phyloP scores from a whole-genome alignment of 352 stramenopile genomes.

The Phytophthora constricta region DNA sequence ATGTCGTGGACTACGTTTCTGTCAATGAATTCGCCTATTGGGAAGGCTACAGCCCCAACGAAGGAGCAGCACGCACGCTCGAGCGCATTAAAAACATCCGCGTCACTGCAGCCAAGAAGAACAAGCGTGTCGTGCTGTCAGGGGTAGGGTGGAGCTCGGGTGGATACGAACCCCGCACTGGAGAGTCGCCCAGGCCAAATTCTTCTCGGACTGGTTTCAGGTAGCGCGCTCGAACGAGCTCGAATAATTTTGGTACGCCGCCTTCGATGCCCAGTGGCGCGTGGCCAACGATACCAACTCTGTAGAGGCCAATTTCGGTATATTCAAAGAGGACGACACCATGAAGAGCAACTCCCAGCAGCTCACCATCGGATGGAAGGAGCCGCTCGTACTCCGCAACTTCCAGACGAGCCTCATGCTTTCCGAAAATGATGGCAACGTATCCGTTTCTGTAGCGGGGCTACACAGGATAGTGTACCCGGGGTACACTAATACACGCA shows the following conservation, averaged over 20 bases:
- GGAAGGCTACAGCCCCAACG: slow-evolving; percentile 42
- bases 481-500: no score
- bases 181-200: slow-evolving; percentile 50
- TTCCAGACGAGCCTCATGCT: slow-evolving; percentile 17
- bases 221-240: slow-evolving; percentile 41
- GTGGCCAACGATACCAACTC: slow-evolving; percentile 32
- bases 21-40: slow-evolving; percentile 76
- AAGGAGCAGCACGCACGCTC: slow-evolving; percentile 45
- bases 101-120: slow-evolving; percentile 33
- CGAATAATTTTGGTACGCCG: slow-evolving; percentile 65
- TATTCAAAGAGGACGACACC: slow-evolving; percentile 42
- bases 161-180: slow-evolving; percentile 28
- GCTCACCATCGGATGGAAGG: slow-evolving; percentile 31
- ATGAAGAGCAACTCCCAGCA: slow-evolving; percentile 51
- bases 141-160: slow-evolving; percentile 61
- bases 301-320: slow-evolving; percentile 60
- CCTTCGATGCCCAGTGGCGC: slow-evolving; percentile 60
- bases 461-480: no score
- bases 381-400: slow-evolving; percentile 21
- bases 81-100: slow-evolving; percentile 49
- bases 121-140: slow-evolving; percentile 58
- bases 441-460: no score
- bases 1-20: slow-evolving; percentile 59
- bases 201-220: slow-evolving; percentile 65
- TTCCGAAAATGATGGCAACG: slow-evolving; percentile 33